Evolutionary conservation across 2,329 filamentous ascomycete species (phyloP).

Genomic region (Fusarium solani-melongenae): DNA sequence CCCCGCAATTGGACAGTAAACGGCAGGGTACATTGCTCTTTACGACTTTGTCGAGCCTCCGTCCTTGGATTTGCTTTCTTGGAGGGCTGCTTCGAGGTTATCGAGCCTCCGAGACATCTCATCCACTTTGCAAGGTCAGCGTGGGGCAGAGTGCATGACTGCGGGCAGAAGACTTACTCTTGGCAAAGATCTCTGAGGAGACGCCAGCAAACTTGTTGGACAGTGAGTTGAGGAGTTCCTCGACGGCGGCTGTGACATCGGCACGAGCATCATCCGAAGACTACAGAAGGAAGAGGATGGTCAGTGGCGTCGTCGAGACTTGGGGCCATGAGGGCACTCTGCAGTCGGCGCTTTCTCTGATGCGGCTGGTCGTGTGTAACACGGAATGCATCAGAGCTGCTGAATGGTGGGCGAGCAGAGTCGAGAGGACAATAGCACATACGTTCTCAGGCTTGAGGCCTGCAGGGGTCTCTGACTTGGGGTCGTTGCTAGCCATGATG

Average conservation of each 20-base stretch:
- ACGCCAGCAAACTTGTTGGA: constrained; percentile 87
- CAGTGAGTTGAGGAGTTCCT: constrained; percentile 86
- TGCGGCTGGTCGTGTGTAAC: constrained; percentile 8
- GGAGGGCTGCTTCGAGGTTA: constrained; percentile 80
- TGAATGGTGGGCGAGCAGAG: not conserved
- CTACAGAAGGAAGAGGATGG: constrained; percentile 40
- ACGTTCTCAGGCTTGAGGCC: constrained; percentile 50
- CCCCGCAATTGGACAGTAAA: constrained; percentile 4
- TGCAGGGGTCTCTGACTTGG: constrained; percentile 44
- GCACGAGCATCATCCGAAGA: constrained; percentile 61
- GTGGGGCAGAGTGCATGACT: not conserved
- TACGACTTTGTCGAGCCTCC: constrained; percentile 51
- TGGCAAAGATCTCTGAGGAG: constrained; percentile 87
- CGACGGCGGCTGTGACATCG: constrained; percentile 82
- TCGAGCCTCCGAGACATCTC: constrained; percentile 91
- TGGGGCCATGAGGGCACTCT: constrained; percentile 3
- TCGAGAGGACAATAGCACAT: constrained; percentile 31
- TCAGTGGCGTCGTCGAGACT: constrained; percentile 28
- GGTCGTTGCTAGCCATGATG: constrained; percentile 53
- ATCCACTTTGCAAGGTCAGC: constrained; percentile 74
- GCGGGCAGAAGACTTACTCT: constrained; percentile 71
- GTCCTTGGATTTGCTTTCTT: constrained; percentile 63
- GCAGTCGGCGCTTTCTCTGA: not conserved
- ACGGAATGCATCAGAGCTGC: not conserved
- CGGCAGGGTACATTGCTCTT: not conserved